phyloP scores from a whole-genome alignment of 805 yeast species.

The Spathaspora boniae region DNA sequence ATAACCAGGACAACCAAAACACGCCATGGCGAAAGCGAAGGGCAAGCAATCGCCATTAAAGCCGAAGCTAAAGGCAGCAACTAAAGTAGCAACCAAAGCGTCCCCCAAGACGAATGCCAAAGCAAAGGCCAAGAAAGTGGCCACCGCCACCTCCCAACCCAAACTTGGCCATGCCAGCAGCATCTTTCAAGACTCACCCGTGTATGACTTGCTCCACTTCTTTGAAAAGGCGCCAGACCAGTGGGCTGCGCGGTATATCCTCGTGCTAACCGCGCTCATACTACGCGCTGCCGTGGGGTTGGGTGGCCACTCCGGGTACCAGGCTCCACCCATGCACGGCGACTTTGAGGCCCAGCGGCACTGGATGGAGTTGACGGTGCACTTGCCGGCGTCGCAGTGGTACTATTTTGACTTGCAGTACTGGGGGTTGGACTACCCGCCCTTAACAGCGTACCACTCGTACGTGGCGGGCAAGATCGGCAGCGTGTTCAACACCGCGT shows the following conservation, averaged over 20 bases:
- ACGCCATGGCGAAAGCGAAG: too few relatives aligned
- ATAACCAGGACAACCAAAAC: too few relatives aligned
- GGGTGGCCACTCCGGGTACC: constrained; percentile 80
- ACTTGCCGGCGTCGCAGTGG: constrained; percentile 75
- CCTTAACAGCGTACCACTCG: constrained; percentile 91
- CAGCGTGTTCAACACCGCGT: constrained; percentile 50
- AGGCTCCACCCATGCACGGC: constrained; percentile 77
- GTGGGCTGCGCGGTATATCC: constrained; percentile 84
- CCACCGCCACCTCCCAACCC: constrained; percentile 1
- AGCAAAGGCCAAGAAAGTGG: constrained; percentile 1
- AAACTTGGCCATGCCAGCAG: constrained; percentile 1
- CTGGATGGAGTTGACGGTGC: constrained; percentile 90
- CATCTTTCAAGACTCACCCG: constrained; percentile 46
- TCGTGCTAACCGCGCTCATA: constrained; percentile 68
- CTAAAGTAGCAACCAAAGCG: constrained; percentile 2
- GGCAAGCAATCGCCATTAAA: too few relatives aligned
- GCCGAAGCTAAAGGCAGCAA: too few relatives aligned
- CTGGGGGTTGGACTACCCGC: constrained; percentile 98
- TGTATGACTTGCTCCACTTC: constrained; percentile 72
- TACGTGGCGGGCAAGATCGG: constrained; percentile 78
- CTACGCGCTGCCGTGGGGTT: constrained; percentile 82
- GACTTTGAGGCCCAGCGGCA: constrained; percentile 98
- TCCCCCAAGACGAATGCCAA: constrained; percentile 6
- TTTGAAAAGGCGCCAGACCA: constrained; percentile 81
- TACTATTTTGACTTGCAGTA: constrained; percentile 84